Evolutionary conservation across 208 protist species (phyloP), one percentile per base, ranked within the genome.

Genomic region (Crithidia acanthocephali): DNA sequence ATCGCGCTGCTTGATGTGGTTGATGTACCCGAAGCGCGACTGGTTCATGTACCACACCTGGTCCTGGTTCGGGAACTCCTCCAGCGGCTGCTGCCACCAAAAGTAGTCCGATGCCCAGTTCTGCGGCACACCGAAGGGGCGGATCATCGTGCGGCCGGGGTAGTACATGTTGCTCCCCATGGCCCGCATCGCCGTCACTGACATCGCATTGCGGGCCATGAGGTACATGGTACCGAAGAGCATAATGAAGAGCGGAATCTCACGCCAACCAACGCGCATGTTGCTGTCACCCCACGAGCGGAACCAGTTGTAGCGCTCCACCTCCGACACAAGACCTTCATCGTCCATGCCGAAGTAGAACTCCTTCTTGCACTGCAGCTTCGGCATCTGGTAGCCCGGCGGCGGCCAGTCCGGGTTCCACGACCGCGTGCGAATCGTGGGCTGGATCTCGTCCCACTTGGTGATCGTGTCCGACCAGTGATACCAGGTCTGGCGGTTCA

Each of bases 271-370:
- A 33, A 79, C 85, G 74, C 91, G 91, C 81, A 94, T 81, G 78
- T 96, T 96, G 80, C 67, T 91, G 60, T 93, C 88, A 62, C 76
- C 75, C 91, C 91, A 96, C 5, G 86, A 86, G 45, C 87, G 75
- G 77, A 91, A 94, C 91, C 91, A 96, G 69, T 90, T 91, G 79
- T 91, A 96, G 18, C 88, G 86, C 79, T 96, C 88, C 50, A 96
- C 85, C 68, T 96, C 88, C 0, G 88, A 88, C 22, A 93, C 84
- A 10, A 96, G 65, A 0, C 83, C 91, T 45, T 87, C 83, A 37
- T 96, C 91, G 45, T 96, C 91, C 47, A 86, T 82, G 62, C 91
- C 91, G 79, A 93, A 94, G 53, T 75, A 63, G 73, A 94, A 96
- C 76, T 94, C 88, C 69, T 93, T 92, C 76, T 94, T 91, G 80